Evolutionary conservation across 1,284 basidiomycete genomes (phyloP), one percentile per base, ranked within the genome.

Genomic region (Coriolopsis trogii): DNA sequence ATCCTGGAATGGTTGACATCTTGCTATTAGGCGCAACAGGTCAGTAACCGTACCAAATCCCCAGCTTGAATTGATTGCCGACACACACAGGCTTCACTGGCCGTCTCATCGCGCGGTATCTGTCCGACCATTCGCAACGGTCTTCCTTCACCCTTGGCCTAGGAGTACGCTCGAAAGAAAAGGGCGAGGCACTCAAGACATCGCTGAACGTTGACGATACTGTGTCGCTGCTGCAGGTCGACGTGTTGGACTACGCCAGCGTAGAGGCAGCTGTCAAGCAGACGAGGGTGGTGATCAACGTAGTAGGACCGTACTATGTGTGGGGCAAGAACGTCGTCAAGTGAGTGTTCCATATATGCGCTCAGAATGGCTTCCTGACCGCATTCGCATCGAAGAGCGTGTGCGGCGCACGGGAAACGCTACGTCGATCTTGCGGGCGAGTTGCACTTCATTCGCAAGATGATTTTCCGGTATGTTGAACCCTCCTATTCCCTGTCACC

Each of bases 371-470:
- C n/a, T n/a, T n/a, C n/a, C n/a, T n/a, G n/a, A n/a, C n/a, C n/a
- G n/a, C n/a, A n/a, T n/a, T n/a, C n/a, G n/a, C n/a, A n/a, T n/a
- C 4, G 3, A 16, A 77, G 78, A 36, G 78, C 79, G 0, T 84
- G 82, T 55, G 75, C 75, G n/a, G 63, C 69, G 41, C 68, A 76
- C 31, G 79, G 80, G 2, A 76, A 72, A 44, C 82, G 85, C 65
- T 88, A 89, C 62, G 77, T 88, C 29, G 87, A 89, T 67, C 72
- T 87, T 16, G 74, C 75, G 3, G 79, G 82, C 25, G 87, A 89
- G 69, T 66, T 71, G 0, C 70, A 69, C 26, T 85, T 79, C 75
- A 70, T 84, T 28, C 70, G 62, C 37, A 70, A 78, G 25, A 76
- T 86, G 48, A 77, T 88, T 44, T 59, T 71, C 3, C 65, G 80